Evolutionary conservation across 164 flowering plant species (phyloP), one percentile per base, ranked within the genome.

Genomic region (Vitis cinerea): DNA sequence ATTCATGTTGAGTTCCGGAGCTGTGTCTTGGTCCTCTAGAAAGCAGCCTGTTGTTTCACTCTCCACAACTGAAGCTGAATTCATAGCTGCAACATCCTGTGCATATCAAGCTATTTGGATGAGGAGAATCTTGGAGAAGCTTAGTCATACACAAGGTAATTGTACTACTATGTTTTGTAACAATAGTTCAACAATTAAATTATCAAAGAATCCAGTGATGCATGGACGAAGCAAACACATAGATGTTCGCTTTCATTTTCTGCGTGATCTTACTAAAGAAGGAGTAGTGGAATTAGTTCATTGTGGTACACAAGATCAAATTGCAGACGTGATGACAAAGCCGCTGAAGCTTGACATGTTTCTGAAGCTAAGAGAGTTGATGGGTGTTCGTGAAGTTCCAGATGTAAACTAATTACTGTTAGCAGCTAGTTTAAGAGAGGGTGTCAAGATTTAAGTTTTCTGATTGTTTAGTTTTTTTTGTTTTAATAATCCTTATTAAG

Each of bases 291-390:
- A 63, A 53, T 48, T 63, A 13, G 19, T 27, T 16, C 23, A n/a
- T 16, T 57, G 30, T 57, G 52, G 66, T 8, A 63, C 53, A 8
- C n/a, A 27, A 9, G 66, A 63, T 3, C 54, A 63, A 0, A 17
- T 27, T 48, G 66, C 47, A 16, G 66, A 63, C 53, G 10, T 63
- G 5, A 11, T 63, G 47, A 63, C 66, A 9, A 63, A 63, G 23
- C 47, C 66, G 5, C 49, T 61, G 3, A 57, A 57, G 0, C 60
- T 57, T 8, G 60, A 57, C 3, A 16, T 4, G 8, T 57, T 16
- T 16, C 10, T 1, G 60, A 57, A 8, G 27, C 27, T 23, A 2
- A 23, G 27, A 23, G 27, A 23, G 27, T 23, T 23, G 27, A 23
- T 23, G 27, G 27, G 27, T 23, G 27, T 23, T 23, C 27, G 2